Evolutionary conservation across 176 grass and related monocot genomes (phyloP), one percentile per base, ranked within the genome.

Genomic region (Thinopyrum elongatum): DNA sequence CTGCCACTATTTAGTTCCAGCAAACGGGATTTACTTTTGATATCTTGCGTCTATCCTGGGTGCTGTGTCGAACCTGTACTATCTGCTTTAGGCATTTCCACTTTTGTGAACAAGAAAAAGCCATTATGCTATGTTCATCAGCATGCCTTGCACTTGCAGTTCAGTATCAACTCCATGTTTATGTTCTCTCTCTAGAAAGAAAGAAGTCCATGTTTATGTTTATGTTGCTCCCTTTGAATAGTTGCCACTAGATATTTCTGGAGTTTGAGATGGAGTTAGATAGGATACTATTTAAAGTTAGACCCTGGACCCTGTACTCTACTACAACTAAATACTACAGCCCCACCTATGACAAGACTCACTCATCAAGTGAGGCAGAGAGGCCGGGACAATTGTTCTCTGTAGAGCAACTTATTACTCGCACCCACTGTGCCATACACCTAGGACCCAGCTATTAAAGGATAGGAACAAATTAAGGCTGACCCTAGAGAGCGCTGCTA

Each of bases 381-480:
- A 77, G 28, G 15, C 71, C 8, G 25, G 47, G 61, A 81, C 81
- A 81, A 53, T 49, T 76, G 81, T 77, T 88, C 90, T 84, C 6
- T 26, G 85, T 23, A 33, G 76, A 51, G 66, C 49, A 75, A 83
- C 65, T 83, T 77, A 84, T 88, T 60, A 64, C 29, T 26, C 26
- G 16, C 81, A 91, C 62, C 85, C 14, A 84, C 77, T 88, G 85
- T 49, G 69, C 15, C 80, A 80, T 29, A 62, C 76, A 69, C 76
- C 61, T 75, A 79, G 89, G 68, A 60, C 81, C 89, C 81, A 80
- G 12, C 76, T 76, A 70, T 81, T 84, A 84, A 84, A 91, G 61
- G 81, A 61, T 41, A 76, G 30, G 89, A 80, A 88, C 77, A 81
- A 87, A 68, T 64, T 30, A 84, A 84, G 85, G 49, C 61, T 76